Base-by-base conservation (phyloP, 345 rosid species). In the Anacardium occidentale region DNA sequence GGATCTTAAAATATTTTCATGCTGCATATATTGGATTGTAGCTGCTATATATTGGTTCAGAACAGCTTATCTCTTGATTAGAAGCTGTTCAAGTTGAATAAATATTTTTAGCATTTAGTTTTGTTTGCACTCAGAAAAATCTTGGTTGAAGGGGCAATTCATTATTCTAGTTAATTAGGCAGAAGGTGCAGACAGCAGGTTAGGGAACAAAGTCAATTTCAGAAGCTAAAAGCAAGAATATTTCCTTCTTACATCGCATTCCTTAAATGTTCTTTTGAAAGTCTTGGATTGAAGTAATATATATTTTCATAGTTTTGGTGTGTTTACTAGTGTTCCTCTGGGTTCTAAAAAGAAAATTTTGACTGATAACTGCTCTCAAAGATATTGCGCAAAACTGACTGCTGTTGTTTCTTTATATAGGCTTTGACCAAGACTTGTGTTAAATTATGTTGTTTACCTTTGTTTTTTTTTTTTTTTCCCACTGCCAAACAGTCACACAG, bases 401-500 rank as follows among this genome's bases (percentile, higher is more conserved):
- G 47, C 29, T 61, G 5, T 74, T 13, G 12, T 37, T 48, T 45
- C 37, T 24, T 13, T 57, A 29, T 64, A 14, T 62, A 62, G 32
- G 32, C 26, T 48, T 61, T 60, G 25, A 61, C 44, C 40, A 22
- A 63, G 64, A 58, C 7, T 12, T 12, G 0, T 42, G 61, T 52
- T 54, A 69, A 45, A 69, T 85, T 76, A 58, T 70, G 55, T 58
- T 20, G 62, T 77, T 56, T 68, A 56, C 62, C 44, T n/a, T 58
- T 74, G 48, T 59, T 60, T 29, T 29, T 29, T 29, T 29, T 52
- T 59, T 60, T 63, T 79, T 62, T 24, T 51, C 52, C 24, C 12
- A 50, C 71, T 72, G 69, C 12, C 47, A 77, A 51, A 62, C 86
- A 95, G 99, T 87, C 99, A 95, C 74, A 95, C 96, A 56, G 99